Evolutionary conservation across 192 early-diverging fungal species (phyloP).

Genomic region (Irineochytrium annulatum): DNA sequence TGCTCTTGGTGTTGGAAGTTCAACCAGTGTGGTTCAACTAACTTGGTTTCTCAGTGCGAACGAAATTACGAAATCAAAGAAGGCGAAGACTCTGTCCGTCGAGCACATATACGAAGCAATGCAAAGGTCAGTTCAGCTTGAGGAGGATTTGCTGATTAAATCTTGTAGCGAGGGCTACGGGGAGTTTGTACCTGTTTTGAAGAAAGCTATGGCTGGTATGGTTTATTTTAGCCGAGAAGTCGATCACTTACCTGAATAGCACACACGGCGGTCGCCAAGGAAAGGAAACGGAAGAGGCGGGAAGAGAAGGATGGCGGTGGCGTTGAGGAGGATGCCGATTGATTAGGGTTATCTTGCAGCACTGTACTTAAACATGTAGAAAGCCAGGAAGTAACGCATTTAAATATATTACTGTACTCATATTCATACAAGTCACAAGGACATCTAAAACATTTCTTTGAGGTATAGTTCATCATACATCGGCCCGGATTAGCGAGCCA

Average conservation of each 20-base stretch:
- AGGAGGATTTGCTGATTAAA: background rate
- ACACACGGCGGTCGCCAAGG: slow-evolving; percentile 1
- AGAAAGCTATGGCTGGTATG: background rate
- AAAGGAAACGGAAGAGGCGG: slow-evolving; percentile 19
- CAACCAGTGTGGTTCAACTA: background rate
- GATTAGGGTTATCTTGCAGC: too few species aligned
- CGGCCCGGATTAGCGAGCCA: too few species aligned
- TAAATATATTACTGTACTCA: too few species aligned
- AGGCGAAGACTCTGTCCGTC: background rate
- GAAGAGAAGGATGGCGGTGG: too few species aligned
- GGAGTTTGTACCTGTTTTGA: background rate
- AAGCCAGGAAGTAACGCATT: too few species aligned
- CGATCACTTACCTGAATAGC: slow-evolving; percentile 1
- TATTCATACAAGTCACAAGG: too few species aligned
- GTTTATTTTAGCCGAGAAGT: background rate
- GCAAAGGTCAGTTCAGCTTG: too few species aligned
- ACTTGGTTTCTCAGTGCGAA: background rate
- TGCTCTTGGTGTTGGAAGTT: background rate
- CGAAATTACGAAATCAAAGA: background rate
- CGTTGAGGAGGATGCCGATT: too few species aligned
- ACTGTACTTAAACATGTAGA: too few species aligned
- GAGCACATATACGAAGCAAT: background rate
- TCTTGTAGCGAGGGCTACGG: background rate
- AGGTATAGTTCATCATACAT: too few species aligned
- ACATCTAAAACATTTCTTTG: too few species aligned